Conservation (phyloP, 176 grass and related monocot species). For the Cocos nucifera region DNA sequence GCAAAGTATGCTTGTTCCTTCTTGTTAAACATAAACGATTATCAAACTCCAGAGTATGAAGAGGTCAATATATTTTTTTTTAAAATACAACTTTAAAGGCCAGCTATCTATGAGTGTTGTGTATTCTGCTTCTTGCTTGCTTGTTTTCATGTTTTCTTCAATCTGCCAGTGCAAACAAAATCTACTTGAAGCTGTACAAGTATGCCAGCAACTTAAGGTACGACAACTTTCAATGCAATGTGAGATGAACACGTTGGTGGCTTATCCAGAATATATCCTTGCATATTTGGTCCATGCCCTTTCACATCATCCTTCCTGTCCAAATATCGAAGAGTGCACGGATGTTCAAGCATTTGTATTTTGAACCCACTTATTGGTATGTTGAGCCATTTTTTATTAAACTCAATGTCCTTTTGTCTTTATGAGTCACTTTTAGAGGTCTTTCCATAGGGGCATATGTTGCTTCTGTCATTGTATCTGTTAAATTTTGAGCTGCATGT, state of each 20-base stretch:
- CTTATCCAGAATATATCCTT: slow-evolving; percentile 97
- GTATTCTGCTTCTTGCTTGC: too few relatives aligned
- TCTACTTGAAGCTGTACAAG: slow-evolving; percentile 80
- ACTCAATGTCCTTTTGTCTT: too few relatives aligned
- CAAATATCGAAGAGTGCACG: slow-evolving; percentile 55
- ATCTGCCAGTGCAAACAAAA: slow-evolving; percentile 55
- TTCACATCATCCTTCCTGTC: slow-evolving; percentile 61
- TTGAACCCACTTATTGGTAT: slow-evolving; percentile 87
- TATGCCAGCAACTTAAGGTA: slow-evolving; percentile 92
- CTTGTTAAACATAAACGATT: slow-evolving; percentile 63
- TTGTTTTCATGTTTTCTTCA: slow-evolving; percentile 2
- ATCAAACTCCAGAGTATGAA: slow-evolving; percentile 58
- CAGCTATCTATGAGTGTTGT: too few relatives aligned
- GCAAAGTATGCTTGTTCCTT: slow-evolving; percentile 92
- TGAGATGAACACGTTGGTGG: slow-evolving; percentile 51
- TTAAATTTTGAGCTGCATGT: too few relatives aligned
- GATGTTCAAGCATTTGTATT: slow-evolving; percentile 70
- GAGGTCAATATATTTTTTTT: slow-evolving; percentile 49
- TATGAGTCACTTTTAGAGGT: too few relatives aligned
- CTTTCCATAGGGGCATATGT: too few relatives aligned
- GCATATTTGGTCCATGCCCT: slow-evolving; percentile 83
- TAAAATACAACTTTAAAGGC: neutral
- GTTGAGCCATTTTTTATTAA: neutral
- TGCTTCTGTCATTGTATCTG: too few relatives aligned
- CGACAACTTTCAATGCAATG: slow-evolving; percentile 88